These are phyloP conservation scores for Quercus variabilis DNA, from an alignment of 306 rosid species.

Conservation along the genomic window DNA sequence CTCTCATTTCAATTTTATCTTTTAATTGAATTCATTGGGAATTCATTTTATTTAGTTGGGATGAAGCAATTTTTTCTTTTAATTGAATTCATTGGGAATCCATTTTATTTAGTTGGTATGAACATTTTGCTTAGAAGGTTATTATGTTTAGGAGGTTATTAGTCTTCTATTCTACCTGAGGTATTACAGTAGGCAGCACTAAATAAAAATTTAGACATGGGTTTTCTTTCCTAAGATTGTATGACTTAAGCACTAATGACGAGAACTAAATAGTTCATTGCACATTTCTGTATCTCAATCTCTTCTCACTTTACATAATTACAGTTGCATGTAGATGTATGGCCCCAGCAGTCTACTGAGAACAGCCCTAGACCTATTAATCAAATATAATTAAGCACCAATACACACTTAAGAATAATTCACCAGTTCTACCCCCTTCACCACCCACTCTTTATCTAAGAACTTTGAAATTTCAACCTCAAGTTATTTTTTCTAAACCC, in stretches of 20 bases:
- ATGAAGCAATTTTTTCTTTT: not conserved
- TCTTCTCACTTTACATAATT: not conserved
- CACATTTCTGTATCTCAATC: not conserved
- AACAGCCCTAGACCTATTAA: not conserved
- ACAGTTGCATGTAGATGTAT: not conserved
- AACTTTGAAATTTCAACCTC: not conserved
- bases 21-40: constrained; percentile 7
- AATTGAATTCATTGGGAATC: no score
- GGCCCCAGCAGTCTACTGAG: not conserved
- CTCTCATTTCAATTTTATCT: constrained; percentile 14
- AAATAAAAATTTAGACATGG: constrained; percentile 6
- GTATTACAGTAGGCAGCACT: constrained; percentile 18
- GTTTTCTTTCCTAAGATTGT: not conserved
- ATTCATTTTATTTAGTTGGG: not conserved
- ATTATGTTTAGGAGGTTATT: not conserved
- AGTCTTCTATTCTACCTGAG: constrained; percentile 12
- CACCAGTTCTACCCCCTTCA: no score
- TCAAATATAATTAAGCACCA: not conserved
- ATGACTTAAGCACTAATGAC: not conserved
- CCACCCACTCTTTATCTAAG: no score
- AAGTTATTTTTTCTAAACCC: not conserved
- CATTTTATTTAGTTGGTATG: not conserved
- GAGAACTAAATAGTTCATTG: not conserved
- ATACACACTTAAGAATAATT: not conserved
- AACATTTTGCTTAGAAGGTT: not conserved